Evolutionary conservation across 176 grass and related monocot genomes (phyloP), one percentile per base, ranked within the genome.

Genomic region (Oryza nivara): DNA sequence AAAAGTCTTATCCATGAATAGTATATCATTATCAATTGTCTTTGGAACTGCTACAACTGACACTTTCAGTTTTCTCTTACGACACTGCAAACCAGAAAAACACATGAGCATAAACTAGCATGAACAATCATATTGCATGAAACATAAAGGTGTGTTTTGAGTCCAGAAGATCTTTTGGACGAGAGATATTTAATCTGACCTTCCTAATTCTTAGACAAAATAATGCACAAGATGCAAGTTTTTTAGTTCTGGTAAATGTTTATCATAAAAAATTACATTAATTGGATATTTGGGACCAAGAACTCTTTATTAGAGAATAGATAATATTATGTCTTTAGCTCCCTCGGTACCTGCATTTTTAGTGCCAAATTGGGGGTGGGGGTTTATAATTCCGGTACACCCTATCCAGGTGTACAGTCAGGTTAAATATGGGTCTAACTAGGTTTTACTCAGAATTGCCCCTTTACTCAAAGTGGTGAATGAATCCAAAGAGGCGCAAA

Each of bases 11-110:
- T 98, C 96, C 93, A 98, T 95, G 44, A 94, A 87, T 80, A 92
- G 96, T 88, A 98, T 98, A 89, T 95, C 96, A 89, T 98, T 98
- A 76, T 95, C 93, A 49, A 98, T 95, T n/a, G 96, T 98, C 89
- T 98, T 98, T 44, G 96, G 96, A 56, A 98, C 88, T 66, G 91
- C 93, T 66, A 94, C 90, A 89, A 95, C 81, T 71, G 96, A 90
- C 77, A 98, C 89, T 86, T 98, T 98, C 80, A 98, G 61, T 88
- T 92, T 94, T 85, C 96, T 95, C 88, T 89, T 98, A 76, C 88
- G 79, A 76, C 93, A 98, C 96, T 95, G 89, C 87, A 89, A 84
- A 86, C 51, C 76, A 87, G 47, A 76, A 22, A 52, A 75, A 67
- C 2, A 71, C 26, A 83, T 9, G 19, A 51, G 43, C 52, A 88